Percentiles rank a stretch among this genome's conserved stretches.
Conservation (phyloP, 305 asterid species). For the Solanum hybrid region DNA sequence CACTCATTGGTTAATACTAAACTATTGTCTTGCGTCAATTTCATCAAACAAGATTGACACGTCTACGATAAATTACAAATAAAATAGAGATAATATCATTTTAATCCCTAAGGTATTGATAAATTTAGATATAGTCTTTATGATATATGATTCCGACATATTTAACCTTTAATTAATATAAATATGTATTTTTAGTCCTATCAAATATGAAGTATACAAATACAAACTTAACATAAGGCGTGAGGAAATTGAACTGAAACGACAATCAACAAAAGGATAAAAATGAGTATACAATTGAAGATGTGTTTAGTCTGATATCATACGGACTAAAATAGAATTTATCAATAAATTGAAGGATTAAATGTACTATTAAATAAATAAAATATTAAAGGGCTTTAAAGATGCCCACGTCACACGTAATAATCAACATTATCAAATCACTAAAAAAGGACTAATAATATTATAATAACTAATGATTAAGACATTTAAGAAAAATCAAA, state of each 20-base stretch:
- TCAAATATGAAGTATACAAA: not conserved
- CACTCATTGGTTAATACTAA: not conserved
- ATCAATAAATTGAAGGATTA: not conserved
- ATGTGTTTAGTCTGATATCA: not conserved
- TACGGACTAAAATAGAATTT: not conserved
- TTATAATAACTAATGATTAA: not conserved
- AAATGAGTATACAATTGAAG: not conserved
- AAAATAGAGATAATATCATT: not conserved
- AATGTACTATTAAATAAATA: not conserved
- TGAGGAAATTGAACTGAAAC: not conserved
- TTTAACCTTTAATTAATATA: not conserved
- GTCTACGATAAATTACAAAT: not conserved
- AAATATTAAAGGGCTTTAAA: not conserved
- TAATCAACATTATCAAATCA: not conserved
- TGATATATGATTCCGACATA: not conserved
- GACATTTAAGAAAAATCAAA: not conserved
- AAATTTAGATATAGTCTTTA: not conserved
- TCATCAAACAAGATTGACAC: not conserved
- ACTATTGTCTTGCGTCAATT: not conserved
- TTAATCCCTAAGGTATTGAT: not conserved
- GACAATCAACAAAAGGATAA: not conserved
- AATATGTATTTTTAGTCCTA: not conserved
- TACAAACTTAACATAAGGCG: not conserved
- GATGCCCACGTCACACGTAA: not conserved
- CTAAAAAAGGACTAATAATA: not conserved